Evolutionary conservation across 495 filamentous ascomycete genomes (phyloP).

Genomic region (Xylaria flabelliformis): DNA sequence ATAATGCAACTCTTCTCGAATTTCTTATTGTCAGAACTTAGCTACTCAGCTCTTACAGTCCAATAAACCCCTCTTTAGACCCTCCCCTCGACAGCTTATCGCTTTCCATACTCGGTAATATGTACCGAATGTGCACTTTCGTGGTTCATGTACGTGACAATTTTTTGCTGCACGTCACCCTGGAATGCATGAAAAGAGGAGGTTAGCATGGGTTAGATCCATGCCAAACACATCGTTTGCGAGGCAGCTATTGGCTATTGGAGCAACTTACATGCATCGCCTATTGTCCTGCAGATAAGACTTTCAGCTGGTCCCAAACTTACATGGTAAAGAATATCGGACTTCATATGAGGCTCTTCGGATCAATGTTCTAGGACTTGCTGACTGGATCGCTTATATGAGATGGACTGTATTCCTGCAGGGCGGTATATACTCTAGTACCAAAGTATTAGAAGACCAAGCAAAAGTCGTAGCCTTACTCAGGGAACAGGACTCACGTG

Average conservation of each 20-base stretch:
- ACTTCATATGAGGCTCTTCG: not conserved
- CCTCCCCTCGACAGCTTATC: not conserved
- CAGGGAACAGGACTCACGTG: not conserved
- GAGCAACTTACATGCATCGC: not conserved
- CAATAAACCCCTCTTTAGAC: too few species aligned
- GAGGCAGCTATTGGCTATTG: not conserved
- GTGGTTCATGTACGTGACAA: not conserved
- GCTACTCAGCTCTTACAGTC: too few species aligned
- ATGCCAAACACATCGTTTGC: not conserved
- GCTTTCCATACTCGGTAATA: not conserved
- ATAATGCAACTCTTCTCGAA: too few species aligned
- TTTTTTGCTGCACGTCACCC: not conserved
- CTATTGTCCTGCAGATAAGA: not conserved
- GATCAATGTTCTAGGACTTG: not conserved
- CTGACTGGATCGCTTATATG: not conserved
- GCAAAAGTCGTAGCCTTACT: not conserved
- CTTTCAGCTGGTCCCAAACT: not conserved
- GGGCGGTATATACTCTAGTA: not conserved
- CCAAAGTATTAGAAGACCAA: not conserved
- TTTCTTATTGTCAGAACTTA: too few species aligned
- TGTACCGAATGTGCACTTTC: not conserved
- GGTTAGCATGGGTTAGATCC: not conserved
- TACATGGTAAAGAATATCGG: not conserved
- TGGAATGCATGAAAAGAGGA: slow-evolving; percentile 3
- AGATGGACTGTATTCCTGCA: not conserved